Evolutionary conservation across 2,329 filamentous ascomycete species (phyloP).

Genomic region (Diaporthe destruens): DNA sequence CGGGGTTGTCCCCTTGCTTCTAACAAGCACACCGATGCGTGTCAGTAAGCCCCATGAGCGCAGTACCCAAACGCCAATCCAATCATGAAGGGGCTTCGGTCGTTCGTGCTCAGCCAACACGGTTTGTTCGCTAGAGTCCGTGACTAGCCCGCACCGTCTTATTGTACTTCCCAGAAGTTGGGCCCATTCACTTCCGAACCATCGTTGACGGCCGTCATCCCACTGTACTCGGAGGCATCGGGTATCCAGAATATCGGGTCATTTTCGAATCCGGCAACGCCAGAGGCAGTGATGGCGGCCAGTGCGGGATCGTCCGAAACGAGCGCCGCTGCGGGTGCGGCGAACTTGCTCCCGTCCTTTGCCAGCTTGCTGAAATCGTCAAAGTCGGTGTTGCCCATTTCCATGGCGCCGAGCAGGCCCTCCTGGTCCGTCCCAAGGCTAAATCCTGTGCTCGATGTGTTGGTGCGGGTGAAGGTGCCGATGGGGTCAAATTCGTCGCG

Average conservation of each 20-base stretch:
- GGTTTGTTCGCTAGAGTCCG: neutral
- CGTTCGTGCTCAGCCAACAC: neutral
- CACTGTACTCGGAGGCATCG: slow-evolving; percentile 47
- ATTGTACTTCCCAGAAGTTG: slow-evolving; percentile 38
- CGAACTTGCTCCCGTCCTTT: slow-evolving; percentile 58
- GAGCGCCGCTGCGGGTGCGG: slow-evolving; percentile 55
- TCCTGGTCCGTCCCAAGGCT: slow-evolving; percentile 61
- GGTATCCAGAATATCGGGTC: slow-evolving; percentile 64
- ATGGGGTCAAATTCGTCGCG: slow-evolving; percentile 58
- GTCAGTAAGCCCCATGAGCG: neutral
- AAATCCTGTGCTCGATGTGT: slow-evolving; percentile 59
- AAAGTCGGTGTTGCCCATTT: slow-evolving; percentile 65
- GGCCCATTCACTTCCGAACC: slow-evolving; percentile 34
- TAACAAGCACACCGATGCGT: neutral
- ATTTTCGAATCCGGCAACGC: slow-evolving; percentile 55
- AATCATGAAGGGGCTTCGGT: neutral
- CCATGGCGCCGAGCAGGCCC: slow-evolving; percentile 56
- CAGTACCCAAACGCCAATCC: slow-evolving; percentile 21
- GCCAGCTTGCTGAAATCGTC: slow-evolving; percentile 65
- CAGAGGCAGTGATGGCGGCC: slow-evolving; percentile 49
- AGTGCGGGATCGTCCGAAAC: slow-evolving; percentile 59
- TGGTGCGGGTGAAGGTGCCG: slow-evolving; percentile 63
- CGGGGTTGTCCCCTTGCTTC: neutral
- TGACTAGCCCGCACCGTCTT: neutral
- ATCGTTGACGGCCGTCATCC: slow-evolving; percentile 24